Evolutionary conservation across 2,329 filamentous ascomycete genomes (phyloP), one percentile per base, ranked within the genome.

Genomic region (Calonectria pseudoturangicola): DNA sequence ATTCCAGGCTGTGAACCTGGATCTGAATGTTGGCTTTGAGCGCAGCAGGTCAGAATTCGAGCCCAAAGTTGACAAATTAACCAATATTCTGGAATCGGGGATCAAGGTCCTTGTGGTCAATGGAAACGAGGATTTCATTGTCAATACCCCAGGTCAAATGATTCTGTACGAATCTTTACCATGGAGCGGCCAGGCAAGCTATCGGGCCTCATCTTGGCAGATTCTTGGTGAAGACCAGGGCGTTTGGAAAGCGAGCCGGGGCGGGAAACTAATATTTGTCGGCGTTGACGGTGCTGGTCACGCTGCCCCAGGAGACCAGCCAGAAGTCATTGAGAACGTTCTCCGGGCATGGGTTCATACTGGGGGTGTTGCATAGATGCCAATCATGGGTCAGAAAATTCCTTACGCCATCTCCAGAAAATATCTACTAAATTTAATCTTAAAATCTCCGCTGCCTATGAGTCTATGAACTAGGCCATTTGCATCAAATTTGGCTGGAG

Each of bases 131-230:
- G 56, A 62, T n/a, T 43, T 62, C 25, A 43, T 43, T 7, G 33
- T 41, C 21, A 62, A 62, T 10, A 62, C 33, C 2, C 33, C 56
- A 3, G 56, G 56, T 13, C 33, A 62, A n/a, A 41, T 62, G 33
- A 6, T 41, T 15, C 8, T 25, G n/a, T 41, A 41, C 2, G 56
- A 62, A n/a, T 41, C 33, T 13, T 13, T 62, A 15, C 56, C 36
- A 18, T 62, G 56, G 56, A 43, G 21, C 39, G 56, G 56, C 16
- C 56, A 62, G 36, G 56, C 36, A 18, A 28, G 39, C 21, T 62
- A 41, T 10, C 33, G 33, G 5, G 33, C 56, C 43, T 28, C n/a
- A 18, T 27, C 56, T 9, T 43, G 33, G 56, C 27, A 62, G 36
- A 4, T 21, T 1, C 51, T 56, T 36, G 51, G 51, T 4, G 30